Conservation (phyloP, 169 alveolate genomes). For the Besnoitia besnoiti region DNA sequence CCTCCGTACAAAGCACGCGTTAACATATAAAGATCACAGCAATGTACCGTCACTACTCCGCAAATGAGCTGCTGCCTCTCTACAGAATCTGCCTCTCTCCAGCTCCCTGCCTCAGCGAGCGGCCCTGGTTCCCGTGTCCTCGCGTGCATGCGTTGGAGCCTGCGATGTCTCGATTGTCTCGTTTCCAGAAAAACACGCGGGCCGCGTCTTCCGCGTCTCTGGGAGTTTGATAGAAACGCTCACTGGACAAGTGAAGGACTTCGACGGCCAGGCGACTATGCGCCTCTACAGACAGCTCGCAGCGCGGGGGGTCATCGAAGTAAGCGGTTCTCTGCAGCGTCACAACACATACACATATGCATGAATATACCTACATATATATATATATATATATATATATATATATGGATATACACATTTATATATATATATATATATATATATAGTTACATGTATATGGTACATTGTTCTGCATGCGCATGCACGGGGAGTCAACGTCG, state of each 20-base stretch:
- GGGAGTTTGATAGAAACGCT: constrained; percentile 40
- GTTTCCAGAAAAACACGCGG: not conserved
- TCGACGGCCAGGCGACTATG: constrained; percentile 53
- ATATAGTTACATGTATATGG: not conserved
- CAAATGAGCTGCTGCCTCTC: not conserved
- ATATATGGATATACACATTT: not conserved
- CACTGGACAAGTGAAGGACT: constrained; percentile 46
- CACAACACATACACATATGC: not conserved
- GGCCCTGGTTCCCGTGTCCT: no score
- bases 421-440: not conserved
- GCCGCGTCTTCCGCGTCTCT: constrained; percentile 17
- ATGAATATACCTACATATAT: not conserved
- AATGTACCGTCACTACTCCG: no score
- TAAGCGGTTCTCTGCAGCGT: not conserved
- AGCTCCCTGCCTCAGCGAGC: not conserved
- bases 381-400: not conserved
- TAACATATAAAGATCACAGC: no score
- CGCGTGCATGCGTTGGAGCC: not conserved
- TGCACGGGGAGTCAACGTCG: no score
- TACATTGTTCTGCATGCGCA: no score
- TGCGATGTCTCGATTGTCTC: not conserved
- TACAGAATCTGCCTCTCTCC: not conserved
- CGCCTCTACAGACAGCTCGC: constrained; percentile 67
- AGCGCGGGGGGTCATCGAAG: constrained; percentile 61
- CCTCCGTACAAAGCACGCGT: no score